phyloP scores from a whole-genome alignment of 2,329 filamentous ascomycete species.

The Fusarium pseudograminearum region DNA sequence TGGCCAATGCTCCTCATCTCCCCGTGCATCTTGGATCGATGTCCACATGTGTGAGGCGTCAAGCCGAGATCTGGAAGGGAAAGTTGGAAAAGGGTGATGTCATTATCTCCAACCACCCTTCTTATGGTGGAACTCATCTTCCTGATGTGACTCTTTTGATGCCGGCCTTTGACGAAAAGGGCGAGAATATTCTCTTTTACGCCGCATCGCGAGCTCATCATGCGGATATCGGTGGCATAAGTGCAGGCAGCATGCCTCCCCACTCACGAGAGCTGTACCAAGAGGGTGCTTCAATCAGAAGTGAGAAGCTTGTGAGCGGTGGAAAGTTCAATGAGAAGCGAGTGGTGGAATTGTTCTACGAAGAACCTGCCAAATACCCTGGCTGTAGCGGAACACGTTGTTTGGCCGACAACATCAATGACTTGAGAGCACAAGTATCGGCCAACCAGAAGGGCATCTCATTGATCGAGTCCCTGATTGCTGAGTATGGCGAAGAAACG shows the following conservation, averaged over 20 bases:
- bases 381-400: constrained; percentile 84
- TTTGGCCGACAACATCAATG: constrained; percentile 83
- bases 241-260: constrained; percentile 84
- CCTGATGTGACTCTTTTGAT: constrained; percentile 86
- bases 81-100: constrained; percentile 83
- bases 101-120: constrained; percentile 85
- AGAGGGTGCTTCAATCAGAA: constrained; percentile 72
- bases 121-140: constrained; percentile 84
- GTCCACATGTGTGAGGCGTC: constrained; percentile 83
- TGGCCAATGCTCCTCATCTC: constrained; percentile 83
- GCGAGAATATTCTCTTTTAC: constrained; percentile 82
- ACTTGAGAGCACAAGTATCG: constrained; percentile 85
- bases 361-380: constrained; percentile 78
- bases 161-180: constrained; percentile 75
- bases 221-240: constrained; percentile 86
- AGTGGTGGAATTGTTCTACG: constrained; percentile 77
- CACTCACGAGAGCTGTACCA: constrained; percentile 74
- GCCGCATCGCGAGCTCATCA: constrained; percentile 85
- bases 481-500: constrained; percentile 80
- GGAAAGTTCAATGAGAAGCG: constrained; percentile 83
- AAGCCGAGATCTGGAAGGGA: constrained; percentile 83
- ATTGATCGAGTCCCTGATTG: constrained; percentile 79
- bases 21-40: constrained; percentile 86
- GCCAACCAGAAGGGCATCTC: constrained; percentile 88
- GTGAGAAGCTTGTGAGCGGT: constrained; percentile 78